These are phyloP conservation scores for Macrolepiota dolichaula DNA, from an alignment of 768 basidiomycete species.

Conservation along the genomic window DNA sequence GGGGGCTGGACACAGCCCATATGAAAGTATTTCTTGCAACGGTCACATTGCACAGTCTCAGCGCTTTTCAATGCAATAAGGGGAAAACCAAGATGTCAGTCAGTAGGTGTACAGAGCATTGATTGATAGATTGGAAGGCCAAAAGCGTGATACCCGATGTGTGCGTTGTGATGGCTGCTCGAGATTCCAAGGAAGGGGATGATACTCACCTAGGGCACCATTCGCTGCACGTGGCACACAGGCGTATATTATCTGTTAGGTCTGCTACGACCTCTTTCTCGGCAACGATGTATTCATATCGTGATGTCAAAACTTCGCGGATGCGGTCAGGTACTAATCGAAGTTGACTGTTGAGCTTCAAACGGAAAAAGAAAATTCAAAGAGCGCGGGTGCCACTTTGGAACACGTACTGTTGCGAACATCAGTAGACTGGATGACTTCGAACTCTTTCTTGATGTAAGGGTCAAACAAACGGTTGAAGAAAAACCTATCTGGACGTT, in stretches of 20 bases:
- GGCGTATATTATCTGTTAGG: constrained; percentile 80
- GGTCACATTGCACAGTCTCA: constrained; percentile 86
- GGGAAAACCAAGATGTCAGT: constrained; percentile 11
- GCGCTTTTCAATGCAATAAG: constrained; percentile 37
- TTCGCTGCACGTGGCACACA: constrained; percentile 79
- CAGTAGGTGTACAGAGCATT: constrained; percentile 6
- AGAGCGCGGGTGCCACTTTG: constrained; percentile 4
- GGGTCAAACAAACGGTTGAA: constrained; percentile 95
- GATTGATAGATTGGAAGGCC: constrained; percentile 13
- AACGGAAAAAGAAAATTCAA: not conserved
- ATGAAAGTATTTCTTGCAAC: constrained; percentile 93
- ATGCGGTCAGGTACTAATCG: constrained; percentile 76
- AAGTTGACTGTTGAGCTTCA: constrained; percentile 18
- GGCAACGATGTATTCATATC: constrained; percentile 94
- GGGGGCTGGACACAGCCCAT: constrained; percentile 95
- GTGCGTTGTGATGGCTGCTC: constrained; percentile 10
- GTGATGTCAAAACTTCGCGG: constrained; percentile 66
- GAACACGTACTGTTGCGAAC: constrained; percentile 80
- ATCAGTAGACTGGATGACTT: constrained; percentile 83
- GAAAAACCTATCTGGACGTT: constrained; percentile 92
- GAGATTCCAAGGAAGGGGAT: not conserved
- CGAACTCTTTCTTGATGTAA: constrained; percentile 97
- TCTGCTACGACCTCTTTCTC: constrained; percentile 93
- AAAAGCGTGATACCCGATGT: constrained; percentile 11
- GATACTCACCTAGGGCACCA: constrained; percentile 84